These are phyloP conservation scores for Rhododendron ferrugineum DNA, from an alignment of 148 eudicot genomes.

Conservation along the genomic window DNA sequence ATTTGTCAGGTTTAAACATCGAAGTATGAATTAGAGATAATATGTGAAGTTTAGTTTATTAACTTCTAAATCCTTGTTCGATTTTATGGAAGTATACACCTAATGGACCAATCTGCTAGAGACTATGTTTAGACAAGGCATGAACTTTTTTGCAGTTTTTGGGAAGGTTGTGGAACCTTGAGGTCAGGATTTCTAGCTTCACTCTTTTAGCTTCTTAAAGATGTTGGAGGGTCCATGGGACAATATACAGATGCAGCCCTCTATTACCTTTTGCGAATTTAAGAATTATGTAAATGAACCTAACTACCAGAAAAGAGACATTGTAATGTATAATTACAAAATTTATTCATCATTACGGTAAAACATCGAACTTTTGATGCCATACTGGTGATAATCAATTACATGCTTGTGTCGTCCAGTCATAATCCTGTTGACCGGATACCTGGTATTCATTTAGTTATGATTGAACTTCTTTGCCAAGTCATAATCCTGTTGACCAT, in stretches of 20 bases:
- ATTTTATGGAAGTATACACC: background rate
- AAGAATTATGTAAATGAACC: background rate
- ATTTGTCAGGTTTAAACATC: background rate
- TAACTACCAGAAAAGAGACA: background rate
- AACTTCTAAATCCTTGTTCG: background rate
- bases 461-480: constrained; percentile 3
- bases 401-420: background rate
- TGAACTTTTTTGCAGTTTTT: background rate
- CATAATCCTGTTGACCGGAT: background rate
- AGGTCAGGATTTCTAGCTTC: background rate
- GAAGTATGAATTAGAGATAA: background rate
- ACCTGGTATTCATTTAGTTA: background rate
- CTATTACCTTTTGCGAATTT: background rate
- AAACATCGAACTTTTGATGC: background rate
- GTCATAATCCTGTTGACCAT: background rate
- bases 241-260: background rate
- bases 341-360: background rate
- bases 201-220: background rate
- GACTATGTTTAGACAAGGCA: background rate
- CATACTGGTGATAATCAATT: background rate
- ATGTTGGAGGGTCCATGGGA: background rate
- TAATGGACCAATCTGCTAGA: background rate
- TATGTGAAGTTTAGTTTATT: background rate
- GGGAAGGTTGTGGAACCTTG: background rate
- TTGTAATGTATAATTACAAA: background rate